Evolutionary conservation across 108 stramenopile genomes (phyloP), one percentile per base, ranked within the genome.

Genomic region (Schizochytrium sp.): DNA sequence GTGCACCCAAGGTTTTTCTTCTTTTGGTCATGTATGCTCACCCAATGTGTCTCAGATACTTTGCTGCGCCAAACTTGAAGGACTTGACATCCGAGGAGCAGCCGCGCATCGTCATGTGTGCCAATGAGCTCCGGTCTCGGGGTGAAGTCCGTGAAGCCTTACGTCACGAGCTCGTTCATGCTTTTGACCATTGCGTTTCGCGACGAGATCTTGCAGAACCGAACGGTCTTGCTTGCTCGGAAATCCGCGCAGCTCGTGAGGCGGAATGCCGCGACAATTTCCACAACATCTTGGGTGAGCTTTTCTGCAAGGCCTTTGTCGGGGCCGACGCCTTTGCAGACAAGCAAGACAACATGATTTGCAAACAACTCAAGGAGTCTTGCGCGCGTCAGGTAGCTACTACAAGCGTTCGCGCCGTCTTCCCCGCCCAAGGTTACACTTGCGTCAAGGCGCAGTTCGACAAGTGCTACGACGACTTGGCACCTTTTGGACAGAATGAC

Each of bases 191-290:
- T 23, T 83, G 76, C 51, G 76, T 83, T 12, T 53, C 76, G 6
- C 45, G 51, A 28, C 76, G 76, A 6, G 76, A 83, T 34, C 28
- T 83, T 8, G 51, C 76, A 43, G 76, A 83, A 16, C 23, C 19
- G 12, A 16, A 34, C 0, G 76, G 51, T n/a, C 23, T 83, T 12
- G 76, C 76, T 12, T 83, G 76, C 76, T 53, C 48, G 10, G 76
- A 83, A 34, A 83, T 83, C 3, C 76, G 76, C 6, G 76, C 76
- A 12, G 76, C 76, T 12, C 76, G 76, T 16, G 76, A 83, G 51
- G 76, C 76, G 6, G 76, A 83, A 23, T 83, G 76, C 51, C 45
- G 76, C 8, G 76, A 83, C 23, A 83, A 83, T 53, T 83, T 83
- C 23, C 48, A 83, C 51, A 47, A 53, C 4, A 18, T 47, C 48